Evolutionary conservation across 2,329 filamentous ascomycete species (phyloP).

Genomic region (Colletotrichum graminicola): DNA sequence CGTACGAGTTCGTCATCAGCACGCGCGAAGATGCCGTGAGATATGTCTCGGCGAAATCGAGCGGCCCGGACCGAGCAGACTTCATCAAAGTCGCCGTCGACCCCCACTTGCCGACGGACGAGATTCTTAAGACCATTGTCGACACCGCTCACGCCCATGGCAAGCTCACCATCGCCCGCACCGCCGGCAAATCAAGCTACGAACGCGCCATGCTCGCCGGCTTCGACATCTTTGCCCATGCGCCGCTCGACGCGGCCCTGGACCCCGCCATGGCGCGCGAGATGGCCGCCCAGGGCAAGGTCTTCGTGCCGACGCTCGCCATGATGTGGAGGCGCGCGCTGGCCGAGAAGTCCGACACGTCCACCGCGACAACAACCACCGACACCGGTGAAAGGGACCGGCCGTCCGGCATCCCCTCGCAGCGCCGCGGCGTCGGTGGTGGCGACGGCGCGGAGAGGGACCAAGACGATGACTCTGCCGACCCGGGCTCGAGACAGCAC

Average conservation of each 20-base stretch:
- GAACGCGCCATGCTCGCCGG: slow-evolving; percentile 45
- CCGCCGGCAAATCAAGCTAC: slow-evolving; percentile 46
- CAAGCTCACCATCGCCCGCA: slow-evolving; percentile 47
- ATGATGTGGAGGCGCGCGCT: slow-evolving; percentile 36
- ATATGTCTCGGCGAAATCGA: slow-evolving; percentile 7
- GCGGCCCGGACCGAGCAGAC: slow-evolving; percentile 43
- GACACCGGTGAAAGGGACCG: neutral
- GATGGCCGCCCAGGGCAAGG: slow-evolving; percentile 43
- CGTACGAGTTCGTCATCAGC: slow-evolving; percentile 6
- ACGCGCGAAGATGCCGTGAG: slow-evolving; percentile 11
- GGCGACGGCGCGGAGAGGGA: neutral
- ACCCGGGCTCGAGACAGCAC: neutral
- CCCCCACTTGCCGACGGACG: slow-evolving; percentile 44
- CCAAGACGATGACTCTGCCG: neutral
- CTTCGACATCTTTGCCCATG: slow-evolving; percentile 49
- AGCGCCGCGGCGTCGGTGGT: neutral
- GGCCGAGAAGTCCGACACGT: neutral
- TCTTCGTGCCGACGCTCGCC: slow-evolving; percentile 48
- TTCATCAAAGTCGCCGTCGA: slow-evolving; percentile 48
- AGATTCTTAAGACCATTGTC: slow-evolving; percentile 44
- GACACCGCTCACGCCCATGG: slow-evolving; percentile 44
- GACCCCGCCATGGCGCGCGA: slow-evolving; percentile 41
- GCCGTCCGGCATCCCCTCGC: neutral
- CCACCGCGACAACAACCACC: neutral
- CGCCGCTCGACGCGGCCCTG: slow-evolving; percentile 46